Percentiles rank a stretch among this genome's conserved stretches.
Evolutionary conservation across 2,329 filamentous ascomycete species (phyloP).

Genomic region (Verticillium klebahnii): DNA sequence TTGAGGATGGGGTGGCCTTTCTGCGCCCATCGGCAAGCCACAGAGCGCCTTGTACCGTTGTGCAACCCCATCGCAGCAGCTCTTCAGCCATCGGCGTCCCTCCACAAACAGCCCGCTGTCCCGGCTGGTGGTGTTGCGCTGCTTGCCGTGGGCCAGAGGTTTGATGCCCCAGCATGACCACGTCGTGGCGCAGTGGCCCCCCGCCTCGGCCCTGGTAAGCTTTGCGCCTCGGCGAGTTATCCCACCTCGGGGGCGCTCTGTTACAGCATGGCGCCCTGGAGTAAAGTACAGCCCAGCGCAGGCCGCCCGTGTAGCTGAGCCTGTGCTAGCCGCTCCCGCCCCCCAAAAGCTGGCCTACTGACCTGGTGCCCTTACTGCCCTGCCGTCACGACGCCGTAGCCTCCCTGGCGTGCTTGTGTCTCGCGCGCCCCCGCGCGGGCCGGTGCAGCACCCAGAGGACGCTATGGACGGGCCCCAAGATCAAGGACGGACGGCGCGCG

Average conservation of each 20-base stretch:
- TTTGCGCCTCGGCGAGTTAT: background rate
- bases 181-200: background rate
- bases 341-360: too few relatives aligned
- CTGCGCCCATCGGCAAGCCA: background rate
- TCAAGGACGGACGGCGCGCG: background rate
- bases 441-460: background rate
- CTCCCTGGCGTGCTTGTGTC: background rate
- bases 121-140: background rate
- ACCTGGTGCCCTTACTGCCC: background rate
- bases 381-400: background rate
- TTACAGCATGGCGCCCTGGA: too few relatives aligned
- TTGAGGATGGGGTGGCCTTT: background rate
- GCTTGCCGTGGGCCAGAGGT: background rate
- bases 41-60: background rate
- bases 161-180: background rate
- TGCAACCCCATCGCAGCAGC: background rate
- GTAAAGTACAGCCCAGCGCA: too few relatives aligned
- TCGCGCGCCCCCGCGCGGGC: background rate
- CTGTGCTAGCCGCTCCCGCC: too few relatives aligned
- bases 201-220: background rate
- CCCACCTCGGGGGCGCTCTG: background rate
- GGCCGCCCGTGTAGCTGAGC: too few relatives aligned
- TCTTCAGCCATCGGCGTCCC: background rate
- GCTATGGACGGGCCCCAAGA: background rate
- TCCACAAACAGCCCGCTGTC: background rate